Evolutionary conservation across 768 basidiomycete species (phyloP).

Genomic region (Hericium erinaceus): DNA sequence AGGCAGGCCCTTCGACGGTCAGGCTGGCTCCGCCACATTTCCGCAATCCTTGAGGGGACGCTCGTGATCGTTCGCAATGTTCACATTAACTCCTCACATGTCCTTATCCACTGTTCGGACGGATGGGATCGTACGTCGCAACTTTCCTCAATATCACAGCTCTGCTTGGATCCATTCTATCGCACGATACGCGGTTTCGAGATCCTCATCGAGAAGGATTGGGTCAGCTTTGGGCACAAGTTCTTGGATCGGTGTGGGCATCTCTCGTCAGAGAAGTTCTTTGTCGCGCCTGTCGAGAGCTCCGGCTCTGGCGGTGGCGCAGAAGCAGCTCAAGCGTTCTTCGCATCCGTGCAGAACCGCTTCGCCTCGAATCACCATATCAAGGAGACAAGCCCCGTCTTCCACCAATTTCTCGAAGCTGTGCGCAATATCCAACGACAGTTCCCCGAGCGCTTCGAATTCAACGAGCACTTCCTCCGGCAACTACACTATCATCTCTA

Average conservation of each 20-base stretch:
- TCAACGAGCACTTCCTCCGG: conserved; percentile 80
- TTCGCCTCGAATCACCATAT: conserved; percentile 77
- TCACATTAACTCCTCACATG: conserved; percentile 95
- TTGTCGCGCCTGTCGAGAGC: conserved; percentile 58
- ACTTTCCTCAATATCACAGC: conserved; percentile 82
- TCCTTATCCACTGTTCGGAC: conserved; percentile 97
- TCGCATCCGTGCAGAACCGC: conserved; percentile 87
- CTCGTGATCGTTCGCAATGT: conserved; percentile 82
- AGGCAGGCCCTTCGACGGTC: conserved; percentile 77
- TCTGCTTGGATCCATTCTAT: conserved; percentile 94
- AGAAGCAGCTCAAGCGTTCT: conserved; percentile 83
- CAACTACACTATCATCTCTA: conserved; percentile 87
- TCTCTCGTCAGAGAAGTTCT: conserved; percentile 89
- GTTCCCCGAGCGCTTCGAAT: conserved; percentile 90
- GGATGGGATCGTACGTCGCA: conserved; percentile 99
- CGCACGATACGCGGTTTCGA: conserved; percentile 90
- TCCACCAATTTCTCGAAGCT: conserved; percentile 95
- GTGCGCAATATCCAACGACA: conserved; percentile 89
- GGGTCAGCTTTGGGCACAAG: conserved; percentile 91
- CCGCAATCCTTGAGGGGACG: conserved; percentile 83
- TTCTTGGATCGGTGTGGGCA: conserved; percentile 95
- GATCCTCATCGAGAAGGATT: conserved; percentile 94
- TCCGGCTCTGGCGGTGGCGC: conserved; percentile 47
- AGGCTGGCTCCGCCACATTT: conserved; percentile 90
- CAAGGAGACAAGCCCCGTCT: conserved; percentile 94